Conservation (phyloP, 257 asterid genomes). For the Rehmannia glutinosa region DNA sequence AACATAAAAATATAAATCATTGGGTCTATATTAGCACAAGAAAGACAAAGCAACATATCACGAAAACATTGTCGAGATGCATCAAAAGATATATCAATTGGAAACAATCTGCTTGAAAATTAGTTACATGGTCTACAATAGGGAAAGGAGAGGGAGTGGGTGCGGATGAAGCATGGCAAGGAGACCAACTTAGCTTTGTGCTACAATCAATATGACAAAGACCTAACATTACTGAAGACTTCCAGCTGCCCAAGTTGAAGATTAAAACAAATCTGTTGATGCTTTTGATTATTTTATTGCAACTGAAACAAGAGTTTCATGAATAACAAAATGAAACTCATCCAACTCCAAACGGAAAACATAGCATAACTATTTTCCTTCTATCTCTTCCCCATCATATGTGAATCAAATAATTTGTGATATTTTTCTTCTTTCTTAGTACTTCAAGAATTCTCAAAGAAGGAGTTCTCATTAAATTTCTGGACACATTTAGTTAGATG, state of each 20-base stretch:
- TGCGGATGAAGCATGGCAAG: background rate
- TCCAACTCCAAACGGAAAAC: background rate
- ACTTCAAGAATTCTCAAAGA: too few species aligned
- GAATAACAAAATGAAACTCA: background rate
- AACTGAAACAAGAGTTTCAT: background rate
- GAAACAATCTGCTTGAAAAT: conserved; percentile 3
- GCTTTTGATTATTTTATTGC: background rate
- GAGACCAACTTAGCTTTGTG: conserved; percentile 2
- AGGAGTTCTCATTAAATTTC: too few species aligned
- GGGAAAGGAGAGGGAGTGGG: background rate
- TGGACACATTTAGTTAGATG: too few species aligned
- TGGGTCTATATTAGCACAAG: background rate
- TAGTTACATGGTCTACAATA: background rate
- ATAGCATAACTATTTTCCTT: background rate
- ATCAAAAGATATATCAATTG: background rate
- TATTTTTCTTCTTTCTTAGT: background rate
- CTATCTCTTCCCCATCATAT: background rate
- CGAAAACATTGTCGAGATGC: background rate
- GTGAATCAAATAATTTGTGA: background rate
- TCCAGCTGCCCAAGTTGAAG: background rate
- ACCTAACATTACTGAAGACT: background rate
- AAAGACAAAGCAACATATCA: background rate
- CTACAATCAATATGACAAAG: background rate
- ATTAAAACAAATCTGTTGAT: background rate
- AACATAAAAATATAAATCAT: background rate